These are phyloP conservation scores for Ulmus americana DNA, from an alignment of 331 rosid species.

Conservation along the genomic window DNA sequence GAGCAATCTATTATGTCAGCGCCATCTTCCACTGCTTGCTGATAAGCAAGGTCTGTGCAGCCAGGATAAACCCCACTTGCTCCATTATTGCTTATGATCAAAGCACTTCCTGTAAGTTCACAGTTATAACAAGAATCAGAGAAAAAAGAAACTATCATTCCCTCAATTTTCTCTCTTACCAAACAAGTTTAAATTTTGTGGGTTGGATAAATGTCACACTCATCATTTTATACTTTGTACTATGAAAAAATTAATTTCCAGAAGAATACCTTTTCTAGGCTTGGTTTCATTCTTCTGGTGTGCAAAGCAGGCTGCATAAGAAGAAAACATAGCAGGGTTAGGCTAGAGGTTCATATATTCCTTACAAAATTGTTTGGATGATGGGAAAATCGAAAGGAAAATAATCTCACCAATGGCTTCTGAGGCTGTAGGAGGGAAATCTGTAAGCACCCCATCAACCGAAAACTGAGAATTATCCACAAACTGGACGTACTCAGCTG, in stretches of 20 bases:
- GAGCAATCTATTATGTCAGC: constrained; percentile 85
- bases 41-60: constrained; percentile 73
- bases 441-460: constrained; percentile 83
- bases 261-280: constrained; percentile 42
- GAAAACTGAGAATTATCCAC: constrained; percentile 46
- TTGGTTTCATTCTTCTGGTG: constrained; percentile 28
- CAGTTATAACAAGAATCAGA: no score
- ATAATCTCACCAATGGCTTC: constrained; percentile 62
- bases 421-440: constrained; percentile 65
- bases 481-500: constrained; percentile 62
- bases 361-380: background rate
- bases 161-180: background rate
- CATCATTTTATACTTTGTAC: background rate
- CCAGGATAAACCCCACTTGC: constrained; percentile 79
- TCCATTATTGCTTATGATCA: constrained; percentile 68
- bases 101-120: constrained; percentile 45
- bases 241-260: background rate
- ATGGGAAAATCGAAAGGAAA: background rate
- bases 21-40: constrained; percentile 63
- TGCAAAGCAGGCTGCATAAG: constrained; percentile 63
- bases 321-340: constrained; percentile 23
- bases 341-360: background rate
- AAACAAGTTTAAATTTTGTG: background rate
- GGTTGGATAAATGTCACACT: background rate
- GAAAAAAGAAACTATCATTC: background rate